phyloP scores from a whole-genome alignment of 1,284 basidiomycete genomes.

The Heterobasidion parviporum region DNA sequence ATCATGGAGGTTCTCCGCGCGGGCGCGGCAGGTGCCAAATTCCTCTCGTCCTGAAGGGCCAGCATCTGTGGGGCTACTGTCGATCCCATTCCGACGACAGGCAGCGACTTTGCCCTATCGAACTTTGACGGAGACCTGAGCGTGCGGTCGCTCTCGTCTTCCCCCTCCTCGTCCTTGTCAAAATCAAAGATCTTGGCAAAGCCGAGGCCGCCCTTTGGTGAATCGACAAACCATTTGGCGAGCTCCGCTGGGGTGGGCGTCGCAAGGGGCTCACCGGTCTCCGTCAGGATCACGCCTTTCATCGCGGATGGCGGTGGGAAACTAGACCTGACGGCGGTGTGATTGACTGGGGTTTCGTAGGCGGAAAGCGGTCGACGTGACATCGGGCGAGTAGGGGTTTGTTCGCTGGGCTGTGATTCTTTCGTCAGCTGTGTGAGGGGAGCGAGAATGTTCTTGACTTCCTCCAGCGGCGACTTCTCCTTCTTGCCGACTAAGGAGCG shows the following conservation, averaged over 20 bases:
- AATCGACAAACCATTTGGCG: conserved; percentile 52
- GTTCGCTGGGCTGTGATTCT: conserved; percentile 16
- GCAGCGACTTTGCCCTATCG: background rate
- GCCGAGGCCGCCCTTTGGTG: conserved; percentile 52
- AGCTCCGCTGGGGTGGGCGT: conserved; percentile 63
- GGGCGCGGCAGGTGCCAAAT: background rate
- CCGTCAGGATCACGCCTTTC: conserved; percentile 73
- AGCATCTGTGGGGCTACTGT: background rate
- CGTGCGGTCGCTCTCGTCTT: conserved; percentile 12
- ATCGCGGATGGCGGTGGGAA: conserved; percentile 52
- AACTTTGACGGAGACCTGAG: conserved; percentile 22
- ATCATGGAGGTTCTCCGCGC: background rate
- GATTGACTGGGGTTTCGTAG: conserved; percentile 32
- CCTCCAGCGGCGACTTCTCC: conserved; percentile 59
- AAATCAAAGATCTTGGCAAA: conserved; percentile 72
- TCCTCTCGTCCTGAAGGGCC: background rate
- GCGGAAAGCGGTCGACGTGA: conserved; percentile 18
- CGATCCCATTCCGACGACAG: background rate
- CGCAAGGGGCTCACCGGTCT: conserved; percentile 60
- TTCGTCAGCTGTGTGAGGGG: conserved; percentile 37
- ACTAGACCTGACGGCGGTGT: conserved; percentile 15
- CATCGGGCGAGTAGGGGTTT: conserved; percentile 14
- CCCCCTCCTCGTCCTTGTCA: conserved; percentile 27
- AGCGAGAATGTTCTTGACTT: conserved; percentile 61
- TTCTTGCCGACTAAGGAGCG: conserved; percentile 26